A percentile compares a stretch with the other conserved stretches of the same genome.
These are phyloP conservation scores for Echites panduratus DNA, from an alignment of 257 asterid species.

Conservation along the genomic window DNA sequence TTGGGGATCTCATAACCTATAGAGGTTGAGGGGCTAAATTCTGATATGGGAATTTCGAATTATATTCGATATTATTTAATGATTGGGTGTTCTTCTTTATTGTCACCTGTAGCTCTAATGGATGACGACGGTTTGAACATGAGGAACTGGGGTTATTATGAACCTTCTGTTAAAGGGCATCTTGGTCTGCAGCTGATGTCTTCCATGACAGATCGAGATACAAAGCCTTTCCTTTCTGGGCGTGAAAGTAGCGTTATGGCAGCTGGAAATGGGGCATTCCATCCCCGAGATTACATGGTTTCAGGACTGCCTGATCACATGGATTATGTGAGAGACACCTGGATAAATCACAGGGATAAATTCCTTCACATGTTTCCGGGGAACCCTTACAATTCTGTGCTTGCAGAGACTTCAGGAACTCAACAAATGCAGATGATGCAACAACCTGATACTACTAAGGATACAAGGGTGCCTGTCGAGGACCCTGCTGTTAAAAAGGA, in stretches of 20 bases:
- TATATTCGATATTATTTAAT: slow-evolving; percentile 17
- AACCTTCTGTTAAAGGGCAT: slow-evolving; percentile 58
- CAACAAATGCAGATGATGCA: slow-evolving; percentile 67
- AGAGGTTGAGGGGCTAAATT: slow-evolving; percentile 11
- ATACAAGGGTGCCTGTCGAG: slow-evolving; percentile 34
- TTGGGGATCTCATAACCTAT: slow-evolving; percentile 3
- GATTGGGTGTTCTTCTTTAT: slow-evolving; percentile 20
- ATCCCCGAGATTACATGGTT: slow-evolving; percentile 53
- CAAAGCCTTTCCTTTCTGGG: slow-evolving; percentile 57
- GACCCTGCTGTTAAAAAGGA: slow-evolving; percentile 48
- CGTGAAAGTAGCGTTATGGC: slow-evolving; percentile 58
- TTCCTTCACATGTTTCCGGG: slow-evolving; percentile 72
- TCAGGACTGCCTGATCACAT: slow-evolving; percentile 64
- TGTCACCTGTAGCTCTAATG: slow-evolving; percentile 52
- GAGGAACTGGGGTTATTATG: slow-evolving; percentile 94
- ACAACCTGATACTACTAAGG: slow-evolving; percentile 43
- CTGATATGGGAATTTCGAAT: slow-evolving; percentile 14
- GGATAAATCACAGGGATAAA: slow-evolving; percentile 80
- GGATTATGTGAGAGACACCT: slow-evolving; percentile 72
- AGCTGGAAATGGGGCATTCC: slow-evolving; percentile 53
- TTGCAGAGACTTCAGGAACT: slow-evolving; percentile 57
- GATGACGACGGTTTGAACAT: slow-evolving; percentile 76
- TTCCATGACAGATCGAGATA: slow-evolving; percentile 60
- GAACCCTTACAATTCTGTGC: slow-evolving; percentile 41
- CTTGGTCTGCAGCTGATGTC: slow-evolving; percentile 89